Evolutionary conservation across 192 early-diverging fungal species (phyloP), one percentile per base, ranked within the genome.

Genomic region (Coemansia sp.): DNA sequence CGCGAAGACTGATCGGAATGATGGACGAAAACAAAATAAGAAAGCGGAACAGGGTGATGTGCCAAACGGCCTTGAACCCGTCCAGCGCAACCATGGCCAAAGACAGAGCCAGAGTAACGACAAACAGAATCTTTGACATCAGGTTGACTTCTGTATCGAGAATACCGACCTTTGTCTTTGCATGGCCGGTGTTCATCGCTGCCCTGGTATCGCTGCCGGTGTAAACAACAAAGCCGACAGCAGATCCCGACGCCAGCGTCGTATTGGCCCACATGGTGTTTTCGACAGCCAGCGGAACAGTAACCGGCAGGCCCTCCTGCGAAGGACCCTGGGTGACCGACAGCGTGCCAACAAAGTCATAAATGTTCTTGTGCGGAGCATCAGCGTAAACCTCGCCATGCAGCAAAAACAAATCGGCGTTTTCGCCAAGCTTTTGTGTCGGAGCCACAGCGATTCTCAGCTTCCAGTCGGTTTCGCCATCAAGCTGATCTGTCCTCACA

Each of bases 381-480:
- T 96, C 96, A 0, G 95, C 94, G 76, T 96, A 96, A 1, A 97
- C 88, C 14, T 87, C 85, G 5, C 89, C 94, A 32, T 86, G 78
- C 48, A 91, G 51, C 34, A 74, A 68, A 55, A 92, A 79, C 38
- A 98, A 75, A 2, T 85, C 78, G 33, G 81, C 65, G 65, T 92
- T 86, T 37, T 79, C 78, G 7, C 83, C 66, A 15, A 94, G 81
- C 59, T 89, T 90, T 72, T 98, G 96, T 9, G 89, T 88, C 0
- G 88, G 88, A 5, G 92, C 90, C 32, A 96, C 90, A 0, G 96
- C 96, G 22, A 96, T 75, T 52, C 92, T 84, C 67, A 98, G 80
- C 83, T 98, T 98, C 95, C 95, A 97, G 74, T 98, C 95, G 0
- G 96, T 98, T 71, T 98, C 96, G 65, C 96, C 96, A 66, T 98